These are phyloP conservation scores for Xerocomus spinulosus DNA, from an alignment of 768 basidiomycete species.

Conservation along the genomic window DNA sequence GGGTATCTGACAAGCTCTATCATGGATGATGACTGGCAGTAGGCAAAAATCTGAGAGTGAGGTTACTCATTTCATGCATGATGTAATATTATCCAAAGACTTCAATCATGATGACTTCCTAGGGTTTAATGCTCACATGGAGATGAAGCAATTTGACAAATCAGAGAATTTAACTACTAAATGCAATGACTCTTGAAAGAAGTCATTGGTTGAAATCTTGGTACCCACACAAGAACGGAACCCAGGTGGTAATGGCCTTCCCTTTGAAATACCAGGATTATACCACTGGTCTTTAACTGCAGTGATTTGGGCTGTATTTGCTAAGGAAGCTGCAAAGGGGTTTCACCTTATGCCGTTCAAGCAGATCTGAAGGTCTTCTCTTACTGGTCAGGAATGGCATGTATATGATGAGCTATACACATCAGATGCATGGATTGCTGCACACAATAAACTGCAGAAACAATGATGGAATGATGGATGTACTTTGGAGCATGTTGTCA, in stretches of 20 bases:
- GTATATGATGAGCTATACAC: slow-evolving; percentile 25
- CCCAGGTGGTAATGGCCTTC: slow-evolving; percentile 8
- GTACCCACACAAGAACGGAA: slow-evolving; percentile 27
- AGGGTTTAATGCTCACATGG: slow-evolving; percentile 9
- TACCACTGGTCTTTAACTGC: slow-evolving; percentile 18
- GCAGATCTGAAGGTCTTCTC: slow-evolving; percentile 12
- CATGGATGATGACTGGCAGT: slow-evolving; percentile 11
- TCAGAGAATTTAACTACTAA: slow-evolving; percentile 7
- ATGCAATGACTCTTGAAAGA: slow-evolving; percentile 10
- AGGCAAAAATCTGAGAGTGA: slow-evolving; percentile 5
- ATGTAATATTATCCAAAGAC: slow-evolving; percentile 3
- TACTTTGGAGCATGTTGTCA: slow-evolving; percentile 11
- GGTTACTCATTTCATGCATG: slow-evolving; percentile 1
- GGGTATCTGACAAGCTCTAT: slow-evolving; percentile 9
- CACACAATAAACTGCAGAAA: slow-evolving; percentile 21
- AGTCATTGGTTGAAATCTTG: slow-evolving; percentile 17
- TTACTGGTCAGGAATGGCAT: slow-evolving; percentile 4
- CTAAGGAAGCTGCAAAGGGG: slow-evolving; percentile 3
- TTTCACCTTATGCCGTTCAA: slow-evolving; percentile 28
- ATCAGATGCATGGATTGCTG: slow-evolving; percentile 19
- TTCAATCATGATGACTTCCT: slow-evolving; percentile 12
- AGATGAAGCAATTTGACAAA: slow-evolving; percentile 7
- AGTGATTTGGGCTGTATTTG: slow-evolving; percentile 10
- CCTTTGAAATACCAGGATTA: slow-evolving; percentile 27
- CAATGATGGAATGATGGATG: slow-evolving; percentile 12